Evolutionary conservation across 2,329 filamentous ascomycete species (phyloP).

Genomic region (Penicillium rolfsii): DNA sequence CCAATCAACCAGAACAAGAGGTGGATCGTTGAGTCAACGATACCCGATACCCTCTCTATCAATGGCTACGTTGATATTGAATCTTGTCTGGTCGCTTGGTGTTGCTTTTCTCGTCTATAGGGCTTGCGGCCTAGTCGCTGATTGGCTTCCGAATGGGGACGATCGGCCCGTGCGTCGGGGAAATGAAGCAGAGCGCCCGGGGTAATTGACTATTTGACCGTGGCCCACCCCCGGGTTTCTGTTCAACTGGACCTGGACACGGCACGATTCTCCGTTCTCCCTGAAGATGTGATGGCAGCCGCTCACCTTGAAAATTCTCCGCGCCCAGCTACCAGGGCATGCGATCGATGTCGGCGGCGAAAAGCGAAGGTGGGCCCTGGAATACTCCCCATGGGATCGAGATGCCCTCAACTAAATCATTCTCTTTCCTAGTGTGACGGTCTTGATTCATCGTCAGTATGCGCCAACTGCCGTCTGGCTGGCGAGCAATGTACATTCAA

Average conservation of each 20-base stretch:
- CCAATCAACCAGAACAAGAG: no score
- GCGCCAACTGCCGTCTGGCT: constrained; percentile 36
- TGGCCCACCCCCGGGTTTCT: constrained; percentile 5
- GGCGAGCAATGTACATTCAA: constrained; percentile 44
- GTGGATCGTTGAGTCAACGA: no score
- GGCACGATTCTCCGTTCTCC: constrained; percentile 11
- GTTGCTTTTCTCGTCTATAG: neutral
- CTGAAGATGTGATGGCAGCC: constrained; percentile 8
- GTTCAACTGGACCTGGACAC: neutral
- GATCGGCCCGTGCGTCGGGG: neutral
- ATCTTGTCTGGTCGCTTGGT: neutral
- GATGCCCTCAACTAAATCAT: neutral
- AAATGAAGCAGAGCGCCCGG: neutral
- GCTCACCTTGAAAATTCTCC: constrained; percentile 1
- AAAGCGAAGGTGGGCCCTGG: constrained; percentile 19
- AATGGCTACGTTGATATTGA: no score
- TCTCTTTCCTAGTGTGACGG: constrained; percentile 15
- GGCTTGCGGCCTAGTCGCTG: neutral
- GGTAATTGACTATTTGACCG: constrained; percentile 11
- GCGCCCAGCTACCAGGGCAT: constrained; percentile 14
- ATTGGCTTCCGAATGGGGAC: neutral
- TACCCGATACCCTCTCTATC: no score
- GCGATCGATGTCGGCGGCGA: constrained; percentile 22
- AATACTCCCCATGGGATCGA: neutral
- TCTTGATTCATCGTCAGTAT: constrained; percentile 12